Conservation (phyloP, 2,329 filamentous ascomycete species). For the Pseudogymnoascus destructans region DNA sequence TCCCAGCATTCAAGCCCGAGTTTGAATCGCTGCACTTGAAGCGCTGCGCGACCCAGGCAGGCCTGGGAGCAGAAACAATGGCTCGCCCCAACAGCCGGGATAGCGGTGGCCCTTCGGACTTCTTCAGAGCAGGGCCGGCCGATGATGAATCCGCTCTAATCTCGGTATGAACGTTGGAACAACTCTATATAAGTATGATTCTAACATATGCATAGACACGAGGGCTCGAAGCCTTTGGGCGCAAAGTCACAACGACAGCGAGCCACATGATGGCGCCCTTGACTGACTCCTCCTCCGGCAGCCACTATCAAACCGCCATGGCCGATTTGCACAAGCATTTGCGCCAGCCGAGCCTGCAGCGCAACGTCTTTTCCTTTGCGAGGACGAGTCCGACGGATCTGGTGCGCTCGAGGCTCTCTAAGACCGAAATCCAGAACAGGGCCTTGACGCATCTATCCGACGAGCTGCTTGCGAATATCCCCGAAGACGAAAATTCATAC, state of each 20-base stretch:
- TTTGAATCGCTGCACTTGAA: slow-evolving; percentile 2
- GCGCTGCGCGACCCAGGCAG: slow-evolving; percentile 6
- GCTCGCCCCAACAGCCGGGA: slow-evolving; percentile 22
- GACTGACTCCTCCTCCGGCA: slow-evolving; percentile 39
- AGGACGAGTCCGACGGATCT: slow-evolving; percentile 87
- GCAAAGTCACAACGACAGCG: slow-evolving; percentile 90
- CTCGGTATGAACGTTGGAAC: slow-evolving; percentile 19
- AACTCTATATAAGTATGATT: background rate
- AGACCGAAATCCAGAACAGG: slow-evolving; percentile 84
- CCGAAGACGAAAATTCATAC: slow-evolving; percentile 73
- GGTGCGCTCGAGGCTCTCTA: slow-evolving; percentile 81
- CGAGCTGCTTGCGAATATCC: slow-evolving; percentile 78
- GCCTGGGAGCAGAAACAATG: slow-evolving; percentile 19
- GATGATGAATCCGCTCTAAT: slow-evolving; percentile 25
- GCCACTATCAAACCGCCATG: slow-evolving; percentile 78
- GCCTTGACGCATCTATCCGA: slow-evolving; percentile 81
- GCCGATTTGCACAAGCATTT: slow-evolving; percentile 82
- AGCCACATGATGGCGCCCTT: slow-evolving; percentile 71
- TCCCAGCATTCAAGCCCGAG: background rate
- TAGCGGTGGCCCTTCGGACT: slow-evolving; percentile 20
- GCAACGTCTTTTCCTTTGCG: slow-evolving; percentile 81
- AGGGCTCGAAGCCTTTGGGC: slow-evolving; percentile 80
- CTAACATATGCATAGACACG: slow-evolving; percentile 45
- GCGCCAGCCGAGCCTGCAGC: slow-evolving; percentile 69
- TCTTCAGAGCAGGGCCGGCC: slow-evolving; percentile 20